Evolutionary conservation across 805 yeast genomes (phyloP).

Genomic region (Maudiozyma barnettii): DNA sequence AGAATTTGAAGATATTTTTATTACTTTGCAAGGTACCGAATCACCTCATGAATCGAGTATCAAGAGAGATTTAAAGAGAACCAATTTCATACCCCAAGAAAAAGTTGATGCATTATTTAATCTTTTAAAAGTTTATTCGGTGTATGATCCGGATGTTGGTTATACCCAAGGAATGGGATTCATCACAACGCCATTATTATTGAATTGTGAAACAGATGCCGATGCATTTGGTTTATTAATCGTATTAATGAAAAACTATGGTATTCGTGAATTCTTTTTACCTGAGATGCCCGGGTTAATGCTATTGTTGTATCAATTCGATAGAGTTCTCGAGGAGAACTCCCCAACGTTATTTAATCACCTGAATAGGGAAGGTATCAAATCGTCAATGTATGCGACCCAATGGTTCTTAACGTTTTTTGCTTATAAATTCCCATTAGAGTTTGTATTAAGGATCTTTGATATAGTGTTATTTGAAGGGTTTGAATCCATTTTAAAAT

Average conservation of each 20-base stretch:
- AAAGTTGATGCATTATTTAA: constrained; percentile 57
- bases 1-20: constrained; percentile 29
- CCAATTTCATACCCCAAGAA: constrained; percentile 63
- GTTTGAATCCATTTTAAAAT: constrained; percentile 71
- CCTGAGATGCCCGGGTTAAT: constrained; percentile 94
- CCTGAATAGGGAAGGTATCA: constrained; percentile 74
- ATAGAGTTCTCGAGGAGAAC: constrained; percentile 68
- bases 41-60: constrained; percentile 68
- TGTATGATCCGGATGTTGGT: constrained; percentile 88
- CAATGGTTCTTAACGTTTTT: constrained; percentile 96
- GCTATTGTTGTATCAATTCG: constrained; percentile 78
- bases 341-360: constrained; percentile 69
- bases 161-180: constrained; percentile 98
- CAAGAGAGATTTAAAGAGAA: constrained; percentile 73
- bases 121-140: constrained; percentile 73
- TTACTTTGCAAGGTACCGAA: constrained; percentile 39
- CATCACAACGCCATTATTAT: constrained; percentile 70
- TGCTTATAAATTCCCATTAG: constrained; percentile 89
- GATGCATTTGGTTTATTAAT: constrained; percentile 80
- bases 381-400: constrained; percentile 91
- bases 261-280: constrained; percentile 64
- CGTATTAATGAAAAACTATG: constrained; percentile 75
- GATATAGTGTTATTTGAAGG: constrained; percentile 91
- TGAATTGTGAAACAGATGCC: constrained; percentile 58
- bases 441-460: constrained; percentile 75